Evolutionary conservation across 768 basidiomycete genomes (phyloP).

Genomic region (Russula compacta): DNA sequence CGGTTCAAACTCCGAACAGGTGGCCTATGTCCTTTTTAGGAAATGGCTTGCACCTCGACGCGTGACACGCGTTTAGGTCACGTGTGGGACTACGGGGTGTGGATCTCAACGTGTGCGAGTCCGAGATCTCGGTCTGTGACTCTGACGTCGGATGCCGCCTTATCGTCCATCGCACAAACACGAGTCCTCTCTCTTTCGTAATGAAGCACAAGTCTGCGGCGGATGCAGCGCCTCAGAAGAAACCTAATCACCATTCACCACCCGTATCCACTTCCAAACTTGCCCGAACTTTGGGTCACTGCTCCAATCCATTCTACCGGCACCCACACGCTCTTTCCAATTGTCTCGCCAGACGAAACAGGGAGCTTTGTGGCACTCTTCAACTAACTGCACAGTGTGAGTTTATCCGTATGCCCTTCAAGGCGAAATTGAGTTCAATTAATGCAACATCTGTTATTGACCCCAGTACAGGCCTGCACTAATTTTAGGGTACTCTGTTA

Average conservation of each 20-base stretch:
- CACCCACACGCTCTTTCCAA: background rate
- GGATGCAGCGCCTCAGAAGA: background rate
- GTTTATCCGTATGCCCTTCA: background rate
- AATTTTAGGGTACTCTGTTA: conserved; percentile 6
- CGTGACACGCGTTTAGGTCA: conserved; percentile 19
- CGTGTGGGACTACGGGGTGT: background rate
- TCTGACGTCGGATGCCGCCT: background rate
- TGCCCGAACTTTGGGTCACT: background rate
- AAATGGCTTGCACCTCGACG: conserved; percentile 11
- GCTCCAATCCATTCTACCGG: background rate
- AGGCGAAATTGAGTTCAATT: conserved; percentile 6
- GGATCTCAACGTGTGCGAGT: background rate
- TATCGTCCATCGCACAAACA: background rate
- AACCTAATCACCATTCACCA: conserved; percentile 11
- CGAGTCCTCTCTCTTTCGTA: conserved; percentile 9
- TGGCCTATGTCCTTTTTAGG: conserved; percentile 5
- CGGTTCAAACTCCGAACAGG: conserved; percentile 19
- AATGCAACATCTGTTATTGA: background rate
- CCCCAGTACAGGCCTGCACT: background rate
- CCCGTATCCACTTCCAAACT: background rate
- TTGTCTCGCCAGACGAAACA: background rate
- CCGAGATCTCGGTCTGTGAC: background rate
- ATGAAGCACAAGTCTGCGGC: background rate
- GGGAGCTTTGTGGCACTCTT: conserved; percentile 1
- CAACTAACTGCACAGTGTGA: background rate